Evolutionary conservation across 2,329 filamentous ascomycete species (phyloP), one percentile per base, ranked within the genome.

Genomic region (Fusarium sp.): DNA sequence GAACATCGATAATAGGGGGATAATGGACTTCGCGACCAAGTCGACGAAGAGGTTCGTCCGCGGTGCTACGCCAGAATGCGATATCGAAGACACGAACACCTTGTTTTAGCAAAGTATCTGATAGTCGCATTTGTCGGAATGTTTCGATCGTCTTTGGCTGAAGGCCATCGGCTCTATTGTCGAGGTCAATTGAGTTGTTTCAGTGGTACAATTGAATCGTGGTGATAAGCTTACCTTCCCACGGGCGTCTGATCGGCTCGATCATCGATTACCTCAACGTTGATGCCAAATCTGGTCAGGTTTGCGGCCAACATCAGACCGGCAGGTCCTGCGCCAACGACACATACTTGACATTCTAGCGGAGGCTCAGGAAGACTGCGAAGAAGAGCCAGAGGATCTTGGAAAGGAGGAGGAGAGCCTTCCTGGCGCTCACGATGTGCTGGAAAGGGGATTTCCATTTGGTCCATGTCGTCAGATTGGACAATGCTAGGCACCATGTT

Each of bases 131-230:
- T 81, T 93, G 92, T 69, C 89, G 88, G 75, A 94, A 88, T 0
- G 92, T 94, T 82, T 94, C 92, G 75, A 94, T 93, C 2, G 91
- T 92, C 82, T 94, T 94, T 48, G 92, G 92, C 77, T 94, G 92
- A 58, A 94, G 83, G 44, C 92, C 92, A 79, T 94, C 92, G 69
- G 91, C 91, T 79, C 86, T 87, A 75, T 63, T 33, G 54, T 39
- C 21, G 55, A 54, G 56, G 74, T 78, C 64, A 74, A 66, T 71
- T 69, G 60, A 41, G 21, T 44, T 59, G 31, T 69, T 56, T 39
- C 39, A 42, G 18, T 27, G 37, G 44, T 25, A 46, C 21, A 44
- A 51, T 63, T 46, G 19, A 39, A 55, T 38, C 29, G 57, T 31
- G 25, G 23, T 35, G 48, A 48, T 57, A 37, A 31, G n/a, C 73